A percentile compares a stretch with the other conserved stretches of the same genome.
These are phyloP conservation scores for Candida schatavii DNA, from an alignment of 805 yeast species.

Conservation along the genomic window DNA sequence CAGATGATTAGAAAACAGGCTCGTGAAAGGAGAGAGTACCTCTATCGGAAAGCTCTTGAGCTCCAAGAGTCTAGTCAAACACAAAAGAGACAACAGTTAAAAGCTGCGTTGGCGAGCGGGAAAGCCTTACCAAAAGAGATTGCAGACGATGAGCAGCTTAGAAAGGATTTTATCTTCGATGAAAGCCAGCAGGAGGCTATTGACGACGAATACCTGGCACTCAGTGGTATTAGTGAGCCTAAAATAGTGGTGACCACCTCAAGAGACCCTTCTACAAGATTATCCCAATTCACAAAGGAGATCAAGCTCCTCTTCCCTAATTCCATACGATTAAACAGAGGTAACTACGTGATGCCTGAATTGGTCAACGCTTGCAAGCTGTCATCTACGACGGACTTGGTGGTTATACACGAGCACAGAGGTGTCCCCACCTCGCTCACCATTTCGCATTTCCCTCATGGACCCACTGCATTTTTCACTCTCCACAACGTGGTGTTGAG, in stretches of 20 bases:
- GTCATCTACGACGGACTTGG: constrained; percentile 78
- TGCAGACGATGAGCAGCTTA: constrained; percentile 81
- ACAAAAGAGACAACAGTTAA: constrained; percentile 82
- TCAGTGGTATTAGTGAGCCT: constrained; percentile 89
- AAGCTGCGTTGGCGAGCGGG: constrained; percentile 87
- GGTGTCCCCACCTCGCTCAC: constrained; percentile 97
- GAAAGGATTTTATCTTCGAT: constrained; percentile 81
- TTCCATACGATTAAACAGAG: constrained; percentile 85
- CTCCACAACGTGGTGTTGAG: constrained; percentile 91
- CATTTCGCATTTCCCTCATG: constrained; percentile 94
- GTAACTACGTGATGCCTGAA: constrained; percentile 83
- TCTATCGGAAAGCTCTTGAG: constrained; percentile 84
- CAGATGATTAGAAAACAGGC: constrained; percentile 86
- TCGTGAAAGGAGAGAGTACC: constrained; percentile 91
- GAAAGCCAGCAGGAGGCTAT: constrained; percentile 67
- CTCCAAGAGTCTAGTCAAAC: constrained; percentile 84
- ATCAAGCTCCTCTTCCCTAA: constrained; percentile 87
- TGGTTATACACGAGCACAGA: constrained; percentile 91
- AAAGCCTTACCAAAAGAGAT: constrained; percentile 86
- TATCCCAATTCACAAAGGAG: constrained; percentile 92
- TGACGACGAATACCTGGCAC: constrained; percentile 88
- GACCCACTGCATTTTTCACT: constrained; percentile 94
- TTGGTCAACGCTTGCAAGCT: constrained; percentile 79
- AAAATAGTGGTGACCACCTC: constrained; percentile 90
- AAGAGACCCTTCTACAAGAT: constrained; percentile 80